Conservation (phyloP, 2,329 filamentous ascomycete genomes). For the Bipolaris cookei region DNA sequence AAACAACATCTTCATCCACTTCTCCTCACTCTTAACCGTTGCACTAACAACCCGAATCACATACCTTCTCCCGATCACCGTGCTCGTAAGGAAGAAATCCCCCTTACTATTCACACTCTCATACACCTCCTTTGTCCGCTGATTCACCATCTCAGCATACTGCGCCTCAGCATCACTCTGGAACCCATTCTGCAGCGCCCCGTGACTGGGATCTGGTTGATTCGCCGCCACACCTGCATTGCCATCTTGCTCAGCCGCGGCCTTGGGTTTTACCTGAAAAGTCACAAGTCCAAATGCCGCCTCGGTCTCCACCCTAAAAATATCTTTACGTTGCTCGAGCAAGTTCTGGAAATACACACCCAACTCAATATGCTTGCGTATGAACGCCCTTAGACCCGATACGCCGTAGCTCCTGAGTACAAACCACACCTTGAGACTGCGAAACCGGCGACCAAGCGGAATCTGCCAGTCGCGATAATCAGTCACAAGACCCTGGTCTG, state of each 20-base stretch:
- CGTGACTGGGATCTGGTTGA: conserved; percentile 37
- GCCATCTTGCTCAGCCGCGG: not conserved
- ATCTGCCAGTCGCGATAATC: conserved; percentile 99
- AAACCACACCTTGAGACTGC: conserved; percentile 93
- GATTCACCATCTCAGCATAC: conserved; percentile 65
- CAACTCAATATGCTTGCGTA: conserved; percentile 70
- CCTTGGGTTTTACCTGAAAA: conserved; percentile 61
- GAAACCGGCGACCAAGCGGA: conserved; percentile 85
- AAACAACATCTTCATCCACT: conserved; percentile 75
- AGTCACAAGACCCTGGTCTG: conserved; percentile 82
- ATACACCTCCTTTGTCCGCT: conserved; percentile 74
- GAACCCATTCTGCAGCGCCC: conserved; percentile 44
- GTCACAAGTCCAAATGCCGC: conserved; percentile 84
- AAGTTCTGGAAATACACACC: conserved; percentile 73
- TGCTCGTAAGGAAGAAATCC: conserved; percentile 82
- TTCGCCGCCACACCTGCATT: conserved; percentile 3
- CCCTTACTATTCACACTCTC: conserved; percentile 75
- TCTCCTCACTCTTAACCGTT: conserved; percentile 71
- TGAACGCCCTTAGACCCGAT: conserved; percentile 73
- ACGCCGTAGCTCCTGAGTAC: conserved; percentile 84
- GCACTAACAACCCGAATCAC: conserved; percentile 83
- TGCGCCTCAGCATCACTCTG: conserved; percentile 45
- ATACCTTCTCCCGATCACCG: conserved; percentile 73
- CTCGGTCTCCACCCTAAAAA: conserved; percentile 77
- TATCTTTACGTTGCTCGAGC: conserved; percentile 64